Percentiles rank a stretch among this genome's conserved stretches.
Evolutionary conservation across 164 flowering plant genomes (phyloP).

Genomic region (Taxillus chinensis): DNA sequence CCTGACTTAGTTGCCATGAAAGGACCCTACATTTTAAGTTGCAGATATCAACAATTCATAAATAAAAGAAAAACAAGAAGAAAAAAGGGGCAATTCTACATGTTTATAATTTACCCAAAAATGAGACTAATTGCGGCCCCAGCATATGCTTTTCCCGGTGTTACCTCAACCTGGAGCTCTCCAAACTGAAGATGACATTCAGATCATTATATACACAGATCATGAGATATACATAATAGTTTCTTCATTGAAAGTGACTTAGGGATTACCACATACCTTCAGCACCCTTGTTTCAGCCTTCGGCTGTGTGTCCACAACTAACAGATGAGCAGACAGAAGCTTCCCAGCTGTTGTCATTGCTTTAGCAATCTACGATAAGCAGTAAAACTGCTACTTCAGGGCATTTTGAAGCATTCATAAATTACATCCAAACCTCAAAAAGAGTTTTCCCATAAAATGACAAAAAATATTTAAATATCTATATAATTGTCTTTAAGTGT

Average conservation of each 20-base stretch:
- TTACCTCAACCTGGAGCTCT: conserved; percentile 75
- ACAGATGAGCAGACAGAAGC: conserved; percentile 41
- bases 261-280: conserved; percentile 36
- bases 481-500: no score
- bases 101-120: conserved; percentile 43
- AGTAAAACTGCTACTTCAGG: conserved; percentile 8
- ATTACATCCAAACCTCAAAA: background rate
- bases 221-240: background rate
- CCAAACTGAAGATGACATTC: conserved; percentile 61
- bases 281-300: conserved; percentile 46
- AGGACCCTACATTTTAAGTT: conserved; percentile 39
- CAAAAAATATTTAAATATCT: no score
- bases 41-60: background rate
- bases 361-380: conserved; percentile 57
- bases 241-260: background rate
- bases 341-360: conserved; percentile 62
- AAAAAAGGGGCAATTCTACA: no score
- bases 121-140: conserved; percentile 70
- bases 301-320: conserved; percentile 25
- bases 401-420: background rate
- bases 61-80: background rate
- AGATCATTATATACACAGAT: background rate
- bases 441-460: background rate
- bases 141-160: conserved; percentile 58
- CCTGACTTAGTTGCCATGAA: conserved; percentile 74